Conservation (phyloP, 83 land plant species). For the Picea mariana region DNA sequence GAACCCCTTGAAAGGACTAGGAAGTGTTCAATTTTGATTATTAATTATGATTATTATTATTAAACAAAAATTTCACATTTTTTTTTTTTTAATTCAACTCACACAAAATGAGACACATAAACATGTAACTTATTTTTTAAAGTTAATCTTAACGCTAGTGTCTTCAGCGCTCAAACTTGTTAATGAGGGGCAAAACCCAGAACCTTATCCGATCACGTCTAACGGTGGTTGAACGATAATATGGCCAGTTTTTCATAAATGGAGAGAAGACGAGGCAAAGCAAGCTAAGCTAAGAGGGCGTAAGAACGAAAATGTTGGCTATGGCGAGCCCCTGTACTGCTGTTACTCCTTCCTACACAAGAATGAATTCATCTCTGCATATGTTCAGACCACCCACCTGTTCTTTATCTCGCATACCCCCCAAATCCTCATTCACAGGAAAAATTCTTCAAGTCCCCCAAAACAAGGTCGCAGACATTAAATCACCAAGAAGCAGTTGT, state of each 20-base stretch:
- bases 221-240: neutral
- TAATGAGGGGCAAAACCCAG: too few species aligned
- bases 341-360: neutral
- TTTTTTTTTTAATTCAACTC: too few species aligned
- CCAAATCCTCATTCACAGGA: neutral
- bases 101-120: too few species aligned
- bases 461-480: neutral
- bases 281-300: neutral
- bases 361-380: neutral
- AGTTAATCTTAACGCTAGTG: too few species aligned
- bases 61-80: too few species aligned
- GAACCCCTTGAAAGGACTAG: too few species aligned
- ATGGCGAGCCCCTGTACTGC: constrained; percentile 14
- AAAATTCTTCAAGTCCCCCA: neutral
- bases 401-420: neutral
- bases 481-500: neutral
- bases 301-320: neutral
- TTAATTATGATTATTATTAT: too few species aligned
- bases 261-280: neutral
- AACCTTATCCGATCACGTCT: neutral
- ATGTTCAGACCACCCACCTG: neutral
- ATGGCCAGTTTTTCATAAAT: neutral
- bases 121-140: too few species aligned
- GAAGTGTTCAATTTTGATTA: too few species aligned
- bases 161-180: too few species aligned